A percentile compares a stretch with the other conserved stretches of the same genome.
Evolutionary conservation across 768 basidiomycete genomes (phyloP).

Genomic region (Mycena maculata): DNA sequence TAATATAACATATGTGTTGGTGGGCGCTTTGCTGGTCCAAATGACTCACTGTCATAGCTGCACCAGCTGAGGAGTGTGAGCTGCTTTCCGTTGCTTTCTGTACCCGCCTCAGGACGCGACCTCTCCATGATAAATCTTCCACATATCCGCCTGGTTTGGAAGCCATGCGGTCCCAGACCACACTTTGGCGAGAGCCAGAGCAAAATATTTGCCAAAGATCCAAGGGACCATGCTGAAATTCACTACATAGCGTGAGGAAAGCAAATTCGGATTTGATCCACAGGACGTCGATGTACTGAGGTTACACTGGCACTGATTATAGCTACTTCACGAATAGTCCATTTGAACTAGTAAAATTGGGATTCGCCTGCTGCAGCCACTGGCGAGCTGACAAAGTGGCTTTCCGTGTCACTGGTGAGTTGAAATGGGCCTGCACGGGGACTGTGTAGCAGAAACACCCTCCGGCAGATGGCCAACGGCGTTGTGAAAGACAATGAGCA

Average conservation of each 20-base stretch:
- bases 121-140: conserved; percentile 29
- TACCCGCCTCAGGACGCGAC: conserved; percentile 31
- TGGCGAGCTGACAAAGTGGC: conserved; percentile 26
- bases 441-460: conserved; percentile 17
- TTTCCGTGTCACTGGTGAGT: conserved; percentile 5
- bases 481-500: not conserved
- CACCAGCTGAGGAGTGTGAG: conserved; percentile 4
- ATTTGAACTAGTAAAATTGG: conserved; percentile 48
- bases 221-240: conserved; percentile 26
- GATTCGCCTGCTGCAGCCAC: too few species aligned
- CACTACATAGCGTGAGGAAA: conserved; percentile 4
- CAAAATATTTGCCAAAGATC: conserved; percentile 27
- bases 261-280: too few species aligned
- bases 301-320: conserved; percentile 55
- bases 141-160: conserved; percentile 30
- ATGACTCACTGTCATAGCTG: conserved; percentile 1
- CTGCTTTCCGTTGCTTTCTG: conserved; percentile 24
- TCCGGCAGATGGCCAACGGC: not conserved
- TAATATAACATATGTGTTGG: not conserved
- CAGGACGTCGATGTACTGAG: conserved; percentile 37
- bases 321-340: conserved; percentile 52
- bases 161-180: conserved; percentile 34
- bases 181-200: conserved; percentile 33
- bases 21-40: not conserved
- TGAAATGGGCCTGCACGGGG: conserved; percentile 24